Evolutionary conservation across 108 stramenopile genomes (phyloP), one percentile per base, ranked within the genome.

Genomic region (Ochromonas danica): DNA sequence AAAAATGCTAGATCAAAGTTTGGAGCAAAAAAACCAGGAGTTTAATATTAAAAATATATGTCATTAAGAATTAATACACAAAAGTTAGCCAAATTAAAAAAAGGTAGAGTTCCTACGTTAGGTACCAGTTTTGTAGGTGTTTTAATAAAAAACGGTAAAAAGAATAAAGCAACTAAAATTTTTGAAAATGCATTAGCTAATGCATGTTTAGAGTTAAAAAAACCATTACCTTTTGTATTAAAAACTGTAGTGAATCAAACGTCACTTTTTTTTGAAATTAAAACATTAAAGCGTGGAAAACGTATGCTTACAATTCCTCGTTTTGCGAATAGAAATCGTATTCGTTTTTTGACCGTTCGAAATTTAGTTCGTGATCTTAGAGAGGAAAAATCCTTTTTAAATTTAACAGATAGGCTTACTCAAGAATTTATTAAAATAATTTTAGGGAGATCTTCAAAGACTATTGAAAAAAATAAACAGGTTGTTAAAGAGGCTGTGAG

Each of bases 11-110:
- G 63, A 31, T 67, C 63, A 67, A 67, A 67, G 31, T 67, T 31
- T 67, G 63, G 63, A 67, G 63, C 63, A 67, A 67, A 33, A 67
- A 67, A 67, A 67, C 63, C 63, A 22, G 63, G 17, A 31, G 51
- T 57, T 57, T 57, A 57, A 57, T 57, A 57, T 57, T 57, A 57
- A 57, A 57, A 57, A 57, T 57, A 57, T 57, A 57, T 57, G 51
- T 57, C 51, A 57, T 57, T 57, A 57, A 57, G 51, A 57, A 57
- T 57, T 57, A 57, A 57, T 57, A 57, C 51, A 57, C 51, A 57
- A 57, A 57, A 57, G 51, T 57, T 57, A 57, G 51, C 51, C 51
- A 57, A 57, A 57, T 57, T 57, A 57, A 57, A 57, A 57, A 57
- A 57, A 57, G 51, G 51, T 57, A 57, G 51, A 57, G 51, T 57